phyloP scores from a whole-genome alignment of 2,329 filamentous ascomycete genomes.

The Fusarium compactum region DNA sequence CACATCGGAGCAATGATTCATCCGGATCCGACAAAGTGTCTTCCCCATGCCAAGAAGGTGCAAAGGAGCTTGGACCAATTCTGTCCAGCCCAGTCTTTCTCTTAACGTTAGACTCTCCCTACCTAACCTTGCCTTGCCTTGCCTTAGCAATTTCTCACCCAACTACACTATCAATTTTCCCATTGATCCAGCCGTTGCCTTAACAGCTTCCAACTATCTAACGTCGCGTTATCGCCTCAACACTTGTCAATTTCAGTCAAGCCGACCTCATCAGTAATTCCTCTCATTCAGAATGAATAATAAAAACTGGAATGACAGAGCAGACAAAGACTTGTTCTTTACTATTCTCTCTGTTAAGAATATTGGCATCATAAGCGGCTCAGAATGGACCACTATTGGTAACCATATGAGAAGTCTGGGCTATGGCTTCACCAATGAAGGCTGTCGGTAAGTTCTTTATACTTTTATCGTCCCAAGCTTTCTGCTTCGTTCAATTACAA shows the following conservation, averaged over 20 bases:
- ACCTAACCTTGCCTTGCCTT: conserved; percentile 18
- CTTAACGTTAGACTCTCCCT: conserved; percentile 24
- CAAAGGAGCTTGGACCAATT: conserved; percentile 47
- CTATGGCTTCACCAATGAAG: conserved; percentile 74
- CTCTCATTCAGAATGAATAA: conserved; percentile 57
- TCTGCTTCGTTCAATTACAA: neutral
- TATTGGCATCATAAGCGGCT: conserved; percentile 71
- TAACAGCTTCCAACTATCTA: conserved; percentile 52
- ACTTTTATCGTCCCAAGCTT: conserved; percentile 10
- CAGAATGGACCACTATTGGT: conserved; percentile 72
- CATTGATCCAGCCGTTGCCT: conserved; percentile 50
- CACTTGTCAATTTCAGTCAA: conserved; percentile 32
- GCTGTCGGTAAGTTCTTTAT: conserved; percentile 66
- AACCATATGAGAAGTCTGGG: conserved; percentile 70
- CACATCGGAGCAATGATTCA: conserved; percentile 19
- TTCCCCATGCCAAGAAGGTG: conserved; percentile 22
- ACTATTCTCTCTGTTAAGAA: conserved; percentile 72
- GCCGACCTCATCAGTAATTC: conserved; percentile 5
- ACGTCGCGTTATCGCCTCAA: conserved; percentile 33
- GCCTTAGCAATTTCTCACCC: conserved; percentile 51
- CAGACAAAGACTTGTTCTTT: conserved; percentile 73
- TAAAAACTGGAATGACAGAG: conserved; percentile 72
- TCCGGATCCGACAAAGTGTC: conserved; percentile 20
- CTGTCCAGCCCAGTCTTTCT: conserved; percentile 40
- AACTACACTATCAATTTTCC: conserved; percentile 60